Percentiles rank a stretch among this genome's conserved stretches.
Conservation (phyloP, 2,329 filamentous ascomycete species). For the Elsinoe ampelina region DNA sequence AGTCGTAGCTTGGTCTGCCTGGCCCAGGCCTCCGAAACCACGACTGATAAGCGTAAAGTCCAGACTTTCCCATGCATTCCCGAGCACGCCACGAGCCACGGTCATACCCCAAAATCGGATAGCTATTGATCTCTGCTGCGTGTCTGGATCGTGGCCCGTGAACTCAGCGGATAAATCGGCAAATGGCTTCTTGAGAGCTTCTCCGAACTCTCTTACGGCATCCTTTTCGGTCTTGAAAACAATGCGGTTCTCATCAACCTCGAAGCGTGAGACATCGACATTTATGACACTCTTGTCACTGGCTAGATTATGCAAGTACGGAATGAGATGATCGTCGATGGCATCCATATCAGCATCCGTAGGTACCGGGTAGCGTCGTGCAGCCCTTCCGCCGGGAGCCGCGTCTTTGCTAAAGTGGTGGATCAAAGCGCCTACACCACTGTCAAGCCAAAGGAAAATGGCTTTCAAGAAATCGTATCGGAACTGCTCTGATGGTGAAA, state of each 20-base stretch:
- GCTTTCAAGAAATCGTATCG: constrained; percentile 57
- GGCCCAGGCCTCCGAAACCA: constrained; percentile 52
- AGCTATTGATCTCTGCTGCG: constrained; percentile 37
- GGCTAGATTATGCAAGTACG: constrained; percentile 49
- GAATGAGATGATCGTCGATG: constrained; percentile 49
- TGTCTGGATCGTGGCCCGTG: constrained; percentile 20
- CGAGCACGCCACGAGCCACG: constrained; percentile 50
- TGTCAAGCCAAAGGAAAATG: constrained; percentile 53
- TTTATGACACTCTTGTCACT: constrained; percentile 43
- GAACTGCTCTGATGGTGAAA: constrained; percentile 42
- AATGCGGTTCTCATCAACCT: constrained; percentile 44
- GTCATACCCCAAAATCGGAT: constrained; percentile 50
- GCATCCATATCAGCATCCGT: constrained; percentile 41
- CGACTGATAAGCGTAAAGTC: constrained; percentile 50
- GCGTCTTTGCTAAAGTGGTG: constrained; percentile 46
- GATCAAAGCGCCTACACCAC: constrained; percentile 46
- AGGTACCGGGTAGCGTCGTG: constrained; percentile 40
- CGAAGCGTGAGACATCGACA: constrained; percentile 50
- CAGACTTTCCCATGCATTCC: constrained; percentile 47
- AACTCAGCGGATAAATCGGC: constrained; percentile 36
- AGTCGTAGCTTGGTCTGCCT: constrained; percentile 30
- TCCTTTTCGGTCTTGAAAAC: constrained; percentile 45
- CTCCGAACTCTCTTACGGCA: constrained; percentile 49
- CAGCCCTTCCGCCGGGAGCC: constrained; percentile 26
- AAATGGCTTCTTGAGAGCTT: constrained; percentile 44